Percentiles rank a stretch among this genome's conserved stretches.
Conservation (phyloP, 176 grass and related monocot genomes). For the Carex parvula region DNA sequence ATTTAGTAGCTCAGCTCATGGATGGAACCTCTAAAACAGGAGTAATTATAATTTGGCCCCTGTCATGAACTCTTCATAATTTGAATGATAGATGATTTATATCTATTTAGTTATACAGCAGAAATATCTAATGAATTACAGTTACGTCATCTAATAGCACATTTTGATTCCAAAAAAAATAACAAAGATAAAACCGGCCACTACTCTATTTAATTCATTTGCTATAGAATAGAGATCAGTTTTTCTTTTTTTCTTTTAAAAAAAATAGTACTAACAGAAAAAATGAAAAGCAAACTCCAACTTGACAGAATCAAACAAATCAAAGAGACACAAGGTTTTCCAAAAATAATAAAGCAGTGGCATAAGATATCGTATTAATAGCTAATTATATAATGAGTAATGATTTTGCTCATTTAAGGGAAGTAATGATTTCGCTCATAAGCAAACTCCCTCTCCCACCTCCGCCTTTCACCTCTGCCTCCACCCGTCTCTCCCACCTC, state of each 20-base stretch:
- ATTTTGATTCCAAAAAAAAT: background rate
- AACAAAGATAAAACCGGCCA: background rate
- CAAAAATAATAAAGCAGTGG: background rate
- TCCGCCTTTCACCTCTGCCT: too few species aligned
- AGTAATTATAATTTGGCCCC: background rate
- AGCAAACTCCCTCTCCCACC: too few species aligned
- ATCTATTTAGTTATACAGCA: too few species aligned
- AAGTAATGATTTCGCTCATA: too few species aligned
- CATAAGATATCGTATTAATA: background rate
- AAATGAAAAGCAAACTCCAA: background rate
- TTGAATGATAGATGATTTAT: too few species aligned
- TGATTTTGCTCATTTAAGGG: too few species aligned
- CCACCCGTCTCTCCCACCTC: too few species aligned
- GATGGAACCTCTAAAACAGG: background rate
- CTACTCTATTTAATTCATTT: background rate
- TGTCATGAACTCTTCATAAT: too few species aligned
- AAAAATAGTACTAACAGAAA: background rate
- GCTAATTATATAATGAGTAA: background rate
- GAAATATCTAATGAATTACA: too few species aligned
- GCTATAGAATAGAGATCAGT: background rate
- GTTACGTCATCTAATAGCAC: too few species aligned
- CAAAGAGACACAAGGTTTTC: background rate
- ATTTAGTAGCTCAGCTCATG: background rate
- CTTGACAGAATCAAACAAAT: background rate
- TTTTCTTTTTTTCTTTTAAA: background rate